Base-by-base conservation (phyloP, 345 rosid genomes). In the Triadica sebifera region DNA sequence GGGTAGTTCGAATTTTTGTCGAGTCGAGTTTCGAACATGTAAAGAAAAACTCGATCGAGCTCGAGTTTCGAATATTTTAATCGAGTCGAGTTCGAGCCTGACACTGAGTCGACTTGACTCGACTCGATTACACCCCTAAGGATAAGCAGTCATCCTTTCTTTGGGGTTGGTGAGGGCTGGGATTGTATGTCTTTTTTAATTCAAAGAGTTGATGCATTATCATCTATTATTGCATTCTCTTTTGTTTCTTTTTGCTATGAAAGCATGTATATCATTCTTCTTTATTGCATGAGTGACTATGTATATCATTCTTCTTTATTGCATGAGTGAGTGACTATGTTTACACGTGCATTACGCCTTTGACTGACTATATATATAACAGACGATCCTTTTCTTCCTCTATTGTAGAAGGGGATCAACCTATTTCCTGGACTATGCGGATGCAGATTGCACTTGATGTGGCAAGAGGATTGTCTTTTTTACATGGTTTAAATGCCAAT, bases 391-490 rank as follows among this genome's bases (percentile, higher is more conserved):
- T 29, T 11, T 34, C 12, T 63, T 58, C 49, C 8, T 41, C 41
- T 46, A 67, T 66, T 83, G 69, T 81, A 89, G 91, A 84, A 81
- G 86, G 85, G 66, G 86, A 81, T 83, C 84, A 87, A 74, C 89
- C 89, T 22, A 79, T 89, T 59, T 58, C 82, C 57, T 89, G 93
- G 93, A 60, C 82, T 52, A 73, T 76, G n/a, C 62, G 91, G 77
- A 86, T 87, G 85, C 76, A 74, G 29, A 84, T 89, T 76, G 88
- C 88, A 15, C 70, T 81, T 46, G 87, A 71, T 38, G 85, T 87
- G 49, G 89, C 91, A 67, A 80, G 79, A 12, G 91, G 93, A 74
- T 68, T 89, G 84, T 75, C 93, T 39, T 87, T 89, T 80, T 83
- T 89, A 63, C 93, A 89, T 65, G 74, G 89, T 58, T 77, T 89